Evolutionary conservation across 176 grass and related monocot genomes (phyloP), one percentile per base, ranked within the genome.

Genomic region (Puccinellia tenuiflora): DNA sequence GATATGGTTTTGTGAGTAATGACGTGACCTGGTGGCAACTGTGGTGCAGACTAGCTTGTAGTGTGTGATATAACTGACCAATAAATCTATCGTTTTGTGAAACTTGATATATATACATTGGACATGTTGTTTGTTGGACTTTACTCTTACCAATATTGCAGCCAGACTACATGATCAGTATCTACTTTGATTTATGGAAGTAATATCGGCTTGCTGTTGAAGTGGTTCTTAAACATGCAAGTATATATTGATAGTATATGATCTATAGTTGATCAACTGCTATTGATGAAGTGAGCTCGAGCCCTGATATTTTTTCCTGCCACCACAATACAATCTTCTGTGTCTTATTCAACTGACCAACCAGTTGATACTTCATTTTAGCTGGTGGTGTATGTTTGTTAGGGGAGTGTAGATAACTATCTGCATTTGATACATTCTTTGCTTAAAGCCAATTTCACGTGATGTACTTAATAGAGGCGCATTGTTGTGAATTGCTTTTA

Each of bases 341-440:
- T 77, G 67, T 86, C 30, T 20, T 51, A 46, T 39, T 84, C 62
- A 68, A 85, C 50, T 10, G 57, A 80, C 40, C 46, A 20, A 76
- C 51, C 30, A 83, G 21, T 78, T 80, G 59, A 78, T 53, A 43
- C 64, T 75, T 63, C 39, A 78, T 79, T 87, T 68, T 64, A 81
- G 69, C 77, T 83, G 85, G 14, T 85, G 79, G 72, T 79, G 56
- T 70, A 84, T 85, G 85, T 81, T 35, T 78, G 50, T 81, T 81
- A 78, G 62, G 35, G 75, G 71, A 47, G 85, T 62, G 67, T 16
- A 78, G 86, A 85, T 86, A 54, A 60, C 70, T 83, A 37, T 75
- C 85, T 76, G 28, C 57, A 74, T 81, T 60, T 53, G 29, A 83
- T 29, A 84, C 45, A 31, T 86, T 64, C 8, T 85, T 88, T 79